A percentile compares a stretch with the other conserved stretches of the same genome.
phyloP scores from a whole-genome alignment of 1,139 yeast genomes.

The Suhomyces chickasaworum region DNA sequence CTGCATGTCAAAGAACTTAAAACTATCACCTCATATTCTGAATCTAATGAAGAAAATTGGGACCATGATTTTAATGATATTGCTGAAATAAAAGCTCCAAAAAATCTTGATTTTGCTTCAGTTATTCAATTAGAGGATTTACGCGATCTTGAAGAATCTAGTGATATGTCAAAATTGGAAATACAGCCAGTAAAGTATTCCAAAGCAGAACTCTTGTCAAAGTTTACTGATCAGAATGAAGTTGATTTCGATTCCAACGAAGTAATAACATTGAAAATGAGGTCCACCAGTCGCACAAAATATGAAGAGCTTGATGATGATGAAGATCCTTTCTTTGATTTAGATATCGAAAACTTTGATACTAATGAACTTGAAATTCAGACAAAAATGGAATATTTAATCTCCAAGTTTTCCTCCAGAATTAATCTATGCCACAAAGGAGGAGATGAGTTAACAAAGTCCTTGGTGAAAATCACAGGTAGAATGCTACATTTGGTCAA shows the following conservation, averaged over 20 bases:
- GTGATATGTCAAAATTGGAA: constrained; percentile 8
- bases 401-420: constrained; percentile 36
- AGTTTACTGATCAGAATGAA: constrained; percentile 33
- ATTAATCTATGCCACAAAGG: constrained; percentile 36
- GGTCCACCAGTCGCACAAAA: constrained; percentile 1
- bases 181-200: constrained; percentile 14
- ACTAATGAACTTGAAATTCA: constrained; percentile 48
- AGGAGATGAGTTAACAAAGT: constrained; percentile 33
- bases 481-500: constrained; percentile 44
- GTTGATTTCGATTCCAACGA: constrained; percentile 22
- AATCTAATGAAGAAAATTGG: constrained; percentile 39
- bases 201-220: constrained; percentile 34
- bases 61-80: constrained; percentile 34
- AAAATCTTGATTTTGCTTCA: constrained; percentile 2
- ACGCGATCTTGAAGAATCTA: constrained; percentile 9
- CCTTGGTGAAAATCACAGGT: constrained; percentile 42
- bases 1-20: constrained; percentile 14
- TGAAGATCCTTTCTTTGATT: constrained; percentile 42
- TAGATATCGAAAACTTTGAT: constrained; percentile 45
- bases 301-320: constrained; percentile 24
- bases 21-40: constrained; percentile 31
- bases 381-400: constrained; percentile 44
- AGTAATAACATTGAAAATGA: constrained; percentile 9
- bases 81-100: constrained; percentile 15
- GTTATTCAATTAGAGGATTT: constrained; percentile 4